Conservation (phyloP, 768 basidiomycete genomes). For the Hericium coralloides region DNA sequence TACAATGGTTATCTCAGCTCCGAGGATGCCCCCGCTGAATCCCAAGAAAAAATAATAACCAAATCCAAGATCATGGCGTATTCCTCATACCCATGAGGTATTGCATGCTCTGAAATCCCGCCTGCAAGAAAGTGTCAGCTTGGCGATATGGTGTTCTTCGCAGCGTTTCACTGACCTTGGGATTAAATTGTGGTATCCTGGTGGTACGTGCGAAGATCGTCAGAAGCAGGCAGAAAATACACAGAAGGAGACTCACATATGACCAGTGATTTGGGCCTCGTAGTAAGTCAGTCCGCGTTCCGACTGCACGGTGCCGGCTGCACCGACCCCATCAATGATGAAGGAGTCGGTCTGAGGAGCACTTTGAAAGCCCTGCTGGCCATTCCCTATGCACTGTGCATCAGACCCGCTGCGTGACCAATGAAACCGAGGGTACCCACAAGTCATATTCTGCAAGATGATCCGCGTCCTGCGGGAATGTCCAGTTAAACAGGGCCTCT, state of each 20-base stretch:
- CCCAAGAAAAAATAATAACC: background rate
- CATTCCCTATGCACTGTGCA: constrained; percentile 3
- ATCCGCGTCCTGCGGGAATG: constrained; percentile 3
- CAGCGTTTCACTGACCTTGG: background rate
- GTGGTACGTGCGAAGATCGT: background rate
- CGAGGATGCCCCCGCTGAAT: too few relatives aligned
- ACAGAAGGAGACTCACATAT: constrained; percentile 8
- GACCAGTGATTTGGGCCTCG: constrained; percentile 11
- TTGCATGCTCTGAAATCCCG: background rate
- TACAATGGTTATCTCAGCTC: too few relatives aligned
- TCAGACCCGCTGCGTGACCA: background rate
- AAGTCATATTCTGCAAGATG: constrained; percentile 7
- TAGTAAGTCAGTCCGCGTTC: constrained; percentile 13
- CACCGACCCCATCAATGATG: constrained; percentile 9
- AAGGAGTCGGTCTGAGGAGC: constrained; percentile 9
- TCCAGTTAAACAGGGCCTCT: background rate
- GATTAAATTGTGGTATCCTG: constrained; percentile 13
- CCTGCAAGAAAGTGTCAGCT: background rate
- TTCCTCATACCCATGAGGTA: background rate
- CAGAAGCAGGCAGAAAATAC: background rate
- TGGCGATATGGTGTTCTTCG: background rate
- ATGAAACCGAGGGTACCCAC: constrained; percentile 1
- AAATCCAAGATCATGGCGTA: background rate
- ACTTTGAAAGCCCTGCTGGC: constrained; percentile 9
- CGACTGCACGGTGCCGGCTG: constrained; percentile 10